Evolutionary conservation across 345 rosid genomes (phyloP).

Genomic region (Dipteronia sinensis): DNA sequence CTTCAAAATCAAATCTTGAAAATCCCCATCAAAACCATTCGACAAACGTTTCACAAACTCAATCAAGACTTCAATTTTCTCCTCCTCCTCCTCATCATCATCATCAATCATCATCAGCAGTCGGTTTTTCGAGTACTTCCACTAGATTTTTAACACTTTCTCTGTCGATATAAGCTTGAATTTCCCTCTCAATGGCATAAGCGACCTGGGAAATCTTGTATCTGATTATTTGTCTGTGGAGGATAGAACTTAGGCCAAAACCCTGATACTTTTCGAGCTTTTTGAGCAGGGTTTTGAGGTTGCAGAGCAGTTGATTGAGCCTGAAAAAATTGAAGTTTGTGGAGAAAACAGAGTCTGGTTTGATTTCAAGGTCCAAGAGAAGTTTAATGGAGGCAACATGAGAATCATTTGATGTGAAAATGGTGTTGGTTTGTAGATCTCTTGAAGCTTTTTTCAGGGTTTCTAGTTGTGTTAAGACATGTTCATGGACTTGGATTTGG

Average conservation of each 20-base stretch:
- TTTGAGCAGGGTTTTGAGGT: slow-evolving; percentile 39
- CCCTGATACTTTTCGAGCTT: slow-evolving; percentile 35
- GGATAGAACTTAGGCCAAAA: slow-evolving; percentile 30
- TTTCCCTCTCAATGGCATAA: slow-evolving; percentile 34
- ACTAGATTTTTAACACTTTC: slow-evolving; percentile 36
- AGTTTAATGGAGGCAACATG: slow-evolving; percentile 24
- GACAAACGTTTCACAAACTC: slow-evolving; percentile 43
- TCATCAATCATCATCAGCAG: not conserved
- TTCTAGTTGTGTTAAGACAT: slow-evolving; percentile 22
- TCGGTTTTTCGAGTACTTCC: slow-evolving; percentile 24
- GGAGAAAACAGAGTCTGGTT: slow-evolving; percentile 18
- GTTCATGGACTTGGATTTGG: slow-evolving; percentile 34
- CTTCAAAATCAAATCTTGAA: slow-evolving; percentile 52
- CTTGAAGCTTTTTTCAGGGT: slow-evolving; percentile 37
- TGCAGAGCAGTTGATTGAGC: slow-evolving; percentile 33
- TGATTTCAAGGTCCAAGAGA: slow-evolving; percentile 30
- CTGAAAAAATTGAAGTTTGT: slow-evolving; percentile 28
- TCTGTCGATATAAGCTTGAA: slow-evolving; percentile 36
- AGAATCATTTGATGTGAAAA: slow-evolving; percentile 32
- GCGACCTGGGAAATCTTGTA: slow-evolving; percentile 45
- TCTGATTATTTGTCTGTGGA: slow-evolving; percentile 41
- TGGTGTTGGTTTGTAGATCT: slow-evolving; percentile 41
- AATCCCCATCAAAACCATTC: slow-evolving; percentile 48
- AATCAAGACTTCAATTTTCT: slow-evolving; percentile 36
- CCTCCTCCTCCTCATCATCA: slow-evolving; percentile 26